Percentiles rank a stretch among this genome's conserved stretches.
phyloP scores from a whole-genome alignment of 2,329 filamentous ascomycete species.

The Colletotrichum tropicale region DNA sequence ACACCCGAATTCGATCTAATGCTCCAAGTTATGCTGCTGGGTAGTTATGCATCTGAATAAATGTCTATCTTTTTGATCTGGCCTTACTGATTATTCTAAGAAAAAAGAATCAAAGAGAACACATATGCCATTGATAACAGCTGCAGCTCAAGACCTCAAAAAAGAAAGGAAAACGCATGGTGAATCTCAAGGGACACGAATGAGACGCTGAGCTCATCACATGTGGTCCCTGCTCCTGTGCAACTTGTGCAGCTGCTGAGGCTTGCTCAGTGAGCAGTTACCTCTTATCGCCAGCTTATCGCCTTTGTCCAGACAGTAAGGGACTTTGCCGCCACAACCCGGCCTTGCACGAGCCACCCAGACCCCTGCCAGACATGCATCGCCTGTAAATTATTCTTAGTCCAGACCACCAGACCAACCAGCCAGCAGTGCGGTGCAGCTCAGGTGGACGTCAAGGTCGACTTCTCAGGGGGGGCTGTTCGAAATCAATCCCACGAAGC shows the following conservation, averaged over 20 bases:
- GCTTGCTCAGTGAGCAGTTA: not conserved
- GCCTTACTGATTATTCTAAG: not conserved
- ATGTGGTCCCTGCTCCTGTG: not conserved
- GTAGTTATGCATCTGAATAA: not conserved
- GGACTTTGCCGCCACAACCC: not conserved
- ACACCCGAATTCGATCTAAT: not conserved
- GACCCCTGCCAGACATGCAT: constrained; percentile 3
- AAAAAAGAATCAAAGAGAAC: not conserved
- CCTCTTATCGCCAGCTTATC: not conserved
- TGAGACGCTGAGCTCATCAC: constrained; percentile 6
- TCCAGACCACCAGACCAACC: not conserved
- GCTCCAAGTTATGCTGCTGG: not conserved
- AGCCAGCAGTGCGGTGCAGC: not conserved
- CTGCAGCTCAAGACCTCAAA: not conserved
- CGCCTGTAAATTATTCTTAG: not conserved
- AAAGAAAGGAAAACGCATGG: not conserved
- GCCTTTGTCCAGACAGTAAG: not conserved
- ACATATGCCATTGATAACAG: not conserved
- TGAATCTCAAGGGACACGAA: constrained; percentile 5
- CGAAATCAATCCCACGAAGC: constrained; percentile 6
- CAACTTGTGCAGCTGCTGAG: not conserved
- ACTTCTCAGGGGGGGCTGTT: constrained; percentile 8
- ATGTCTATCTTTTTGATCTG: not conserved
- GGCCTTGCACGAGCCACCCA: not conserved
- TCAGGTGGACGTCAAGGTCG: constrained; percentile 4